Conservation (phyloP, 2,329 filamentous ascomycete species). For the Clarireedia homoeocarpa region DNA sequence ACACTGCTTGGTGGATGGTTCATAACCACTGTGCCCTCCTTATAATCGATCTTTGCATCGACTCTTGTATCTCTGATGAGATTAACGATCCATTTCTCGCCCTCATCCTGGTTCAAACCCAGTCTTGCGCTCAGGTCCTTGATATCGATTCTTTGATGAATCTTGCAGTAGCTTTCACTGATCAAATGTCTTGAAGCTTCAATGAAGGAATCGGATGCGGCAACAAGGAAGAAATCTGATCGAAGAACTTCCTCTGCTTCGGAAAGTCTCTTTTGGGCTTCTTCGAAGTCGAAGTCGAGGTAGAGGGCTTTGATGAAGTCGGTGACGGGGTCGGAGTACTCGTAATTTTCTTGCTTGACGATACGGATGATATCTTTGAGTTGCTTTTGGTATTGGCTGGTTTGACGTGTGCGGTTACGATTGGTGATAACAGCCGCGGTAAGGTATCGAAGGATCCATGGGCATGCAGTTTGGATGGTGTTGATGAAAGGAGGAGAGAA, state of each 20-base stretch:
- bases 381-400: constrained; percentile 89
- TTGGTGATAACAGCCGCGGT: constrained; percentile 92
- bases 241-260: constrained; percentile 87
- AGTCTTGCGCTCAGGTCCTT: constrained; percentile 90
- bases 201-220: constrained; percentile 79
- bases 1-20: constrained; percentile 98
- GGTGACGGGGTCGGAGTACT: constrained; percentile 93
- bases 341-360: constrained; percentile 93
- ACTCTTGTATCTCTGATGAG: constrained; percentile 95
- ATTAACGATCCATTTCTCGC: constrained; percentile 99
- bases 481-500: constrained; percentile 98
- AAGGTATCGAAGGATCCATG: constrained; percentile 93
- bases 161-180: constrained; percentile 99
- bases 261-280: constrained; percentile 80
- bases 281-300: constrained; percentile 93
- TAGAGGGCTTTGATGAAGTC: constrained; percentile 95
- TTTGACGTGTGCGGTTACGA: constrained; percentile 72
- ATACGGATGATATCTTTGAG: constrained; percentile 95
- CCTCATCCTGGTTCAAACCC: constrained; percentile 85
- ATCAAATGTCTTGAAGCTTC: constrained; percentile 93
- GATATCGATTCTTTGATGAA: constrained; percentile 97
- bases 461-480: constrained; percentile 96
- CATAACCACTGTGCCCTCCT: constrained; percentile 98
- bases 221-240: constrained; percentile 90
- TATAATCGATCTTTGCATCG: constrained; percentile 98